Percentiles rank a stretch among this genome's conserved stretches.
Conservation (phyloP, 2,329 filamentous ascomycete species). For the Chaetomium olivaceum region DNA sequence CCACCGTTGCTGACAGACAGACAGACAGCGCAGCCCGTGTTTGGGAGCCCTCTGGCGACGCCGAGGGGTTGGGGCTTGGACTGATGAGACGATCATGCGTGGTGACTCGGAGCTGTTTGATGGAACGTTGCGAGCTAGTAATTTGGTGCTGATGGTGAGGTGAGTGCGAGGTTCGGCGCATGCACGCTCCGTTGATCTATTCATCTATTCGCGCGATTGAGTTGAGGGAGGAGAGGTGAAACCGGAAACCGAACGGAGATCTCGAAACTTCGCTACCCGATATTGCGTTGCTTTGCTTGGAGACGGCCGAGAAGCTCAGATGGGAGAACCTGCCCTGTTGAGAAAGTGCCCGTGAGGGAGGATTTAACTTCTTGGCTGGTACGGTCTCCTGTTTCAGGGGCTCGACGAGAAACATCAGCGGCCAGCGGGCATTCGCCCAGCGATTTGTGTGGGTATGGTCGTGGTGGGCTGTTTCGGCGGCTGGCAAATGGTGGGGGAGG, state of each 20-base stretch:
- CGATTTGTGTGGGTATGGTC: slow-evolving; percentile 2
- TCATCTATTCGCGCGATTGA: neutral
- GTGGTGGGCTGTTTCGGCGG: slow-evolving; percentile 9
- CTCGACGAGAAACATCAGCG: slow-evolving; percentile 6
- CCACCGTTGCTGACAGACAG: slow-evolving; percentile 11
- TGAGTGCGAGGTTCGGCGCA: neutral
- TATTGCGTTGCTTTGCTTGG: slow-evolving; percentile 4
- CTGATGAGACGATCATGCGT: neutral
- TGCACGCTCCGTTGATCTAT: neutral
- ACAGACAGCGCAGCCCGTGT: slow-evolving; percentile 1
- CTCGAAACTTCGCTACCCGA: slow-evolving; percentile 18
- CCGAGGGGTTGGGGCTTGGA: neutral
- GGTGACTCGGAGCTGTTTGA: neutral
- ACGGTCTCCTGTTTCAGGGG: slow-evolving; percentile 26
- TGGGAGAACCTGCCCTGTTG: neutral
- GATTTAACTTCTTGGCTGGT: slow-evolving; percentile 9
- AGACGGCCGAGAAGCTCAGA: neutral
- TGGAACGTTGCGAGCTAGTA: neutral
- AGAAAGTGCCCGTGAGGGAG: neutral
- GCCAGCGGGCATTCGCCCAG: slow-evolving; percentile 11
- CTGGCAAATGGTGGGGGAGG: neutral
- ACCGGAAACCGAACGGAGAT: slow-evolving; percentile 10
- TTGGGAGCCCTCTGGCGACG: neutral
- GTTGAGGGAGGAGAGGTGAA: neutral
- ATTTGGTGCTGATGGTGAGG: neutral